A percentile compares a stretch with the other conserved stretches of the same genome.
phyloP scores from a whole-genome alignment of 495 filamentous ascomycete species.

The Cryomyces minteri region DNA sequence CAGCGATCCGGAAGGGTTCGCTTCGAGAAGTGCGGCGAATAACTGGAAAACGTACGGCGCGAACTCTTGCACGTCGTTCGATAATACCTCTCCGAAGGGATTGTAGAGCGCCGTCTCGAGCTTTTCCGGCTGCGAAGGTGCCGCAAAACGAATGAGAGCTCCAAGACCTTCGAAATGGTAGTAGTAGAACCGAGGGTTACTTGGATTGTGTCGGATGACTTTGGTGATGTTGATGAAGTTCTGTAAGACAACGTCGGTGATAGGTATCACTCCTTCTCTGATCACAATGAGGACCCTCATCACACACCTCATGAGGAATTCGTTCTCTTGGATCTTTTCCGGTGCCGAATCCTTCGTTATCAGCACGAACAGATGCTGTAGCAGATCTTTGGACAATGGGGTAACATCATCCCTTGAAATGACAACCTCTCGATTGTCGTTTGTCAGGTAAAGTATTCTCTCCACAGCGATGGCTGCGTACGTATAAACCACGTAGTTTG shows the following conservation, averaged over 20 bases:
- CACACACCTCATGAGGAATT: conserved; percentile 94
- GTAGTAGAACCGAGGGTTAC: conserved; percentile 96
- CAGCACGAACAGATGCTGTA: conserved; percentile 82
- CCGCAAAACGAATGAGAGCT: conserved; percentile 76
- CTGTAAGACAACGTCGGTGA: conserved; percentile 51
- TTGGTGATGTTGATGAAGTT: conserved; percentile 74
- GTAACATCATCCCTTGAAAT: conserved; percentile 55
- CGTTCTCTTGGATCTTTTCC: conserved; percentile 94
- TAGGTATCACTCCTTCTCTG: conserved; percentile 52
- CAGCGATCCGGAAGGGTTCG: conserved; percentile 52
- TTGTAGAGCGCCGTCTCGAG: conserved; percentile 60
- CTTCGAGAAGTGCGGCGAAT: conserved; percentile 72
- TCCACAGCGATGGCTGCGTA: conserved; percentile 93
- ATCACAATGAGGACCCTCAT: conserved; percentile 94
- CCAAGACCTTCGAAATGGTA: conserved; percentile 92
- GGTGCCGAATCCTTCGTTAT: conserved; percentile 65
- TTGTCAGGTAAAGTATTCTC: conserved; percentile 63
- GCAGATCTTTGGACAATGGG: conserved; percentile 62
- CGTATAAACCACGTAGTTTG: conserved; percentile 89
- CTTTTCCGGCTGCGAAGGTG: conserved; percentile 44
- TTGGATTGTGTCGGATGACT: conserved; percentile 80
- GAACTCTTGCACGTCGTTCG: conserved; percentile 78
- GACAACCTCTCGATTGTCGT: conserved; percentile 51
- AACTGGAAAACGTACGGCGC: conserved; percentile 94
- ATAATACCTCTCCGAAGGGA: conserved; percentile 58